phyloP scores from a whole-genome alignment of 176 grass and related monocot genomes.

The Hordeum marinum region DNA sequence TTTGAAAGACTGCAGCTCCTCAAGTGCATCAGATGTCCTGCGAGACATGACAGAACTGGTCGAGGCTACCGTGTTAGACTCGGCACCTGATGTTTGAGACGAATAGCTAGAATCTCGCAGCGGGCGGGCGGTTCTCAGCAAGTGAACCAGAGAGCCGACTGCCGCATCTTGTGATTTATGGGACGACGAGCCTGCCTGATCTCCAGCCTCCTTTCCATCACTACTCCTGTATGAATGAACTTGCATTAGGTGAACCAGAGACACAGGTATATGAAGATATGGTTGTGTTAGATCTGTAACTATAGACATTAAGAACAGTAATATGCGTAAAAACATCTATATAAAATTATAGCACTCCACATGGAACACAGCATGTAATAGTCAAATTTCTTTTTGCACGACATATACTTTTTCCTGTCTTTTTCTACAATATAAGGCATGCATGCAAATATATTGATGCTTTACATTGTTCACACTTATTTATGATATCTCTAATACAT shows the following conservation, averaged over 20 bases:
- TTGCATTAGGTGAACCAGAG: not conserved
- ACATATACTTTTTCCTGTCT: not conserved
- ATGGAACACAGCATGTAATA: not conserved
- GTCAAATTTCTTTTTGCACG: not conserved
- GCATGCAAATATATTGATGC: not conserved
- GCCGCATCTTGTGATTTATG: conserved; percentile 86
- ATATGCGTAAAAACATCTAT: not conserved
- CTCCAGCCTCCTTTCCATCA: conserved; percentile 63
- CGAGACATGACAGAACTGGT: conserved; percentile 51
- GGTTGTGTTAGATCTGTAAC: not conserved
- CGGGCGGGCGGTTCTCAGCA: conserved; percentile 51
- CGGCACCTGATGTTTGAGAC: conserved; percentile 39
- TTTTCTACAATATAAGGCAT: not conserved
- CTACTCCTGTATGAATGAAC: conserved; percentile 36
- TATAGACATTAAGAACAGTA: not conserved
- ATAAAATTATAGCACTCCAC: not conserved
- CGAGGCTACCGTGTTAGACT: conserved; percentile 36
- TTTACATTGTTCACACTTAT: not conserved
- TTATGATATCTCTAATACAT: not conserved
- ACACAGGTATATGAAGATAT: not conserved
- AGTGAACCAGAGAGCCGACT: conserved; percentile 71
- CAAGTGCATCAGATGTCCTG: conserved; percentile 61
- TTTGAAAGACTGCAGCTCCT: conserved; percentile 68
- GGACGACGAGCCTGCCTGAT: conserved; percentile 42
- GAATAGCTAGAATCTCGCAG: conserved; percentile 58